These are phyloP conservation scores for Corymbia citriodora DNA, from an alignment of 441 rosid species.

Conservation along the genomic window DNA sequence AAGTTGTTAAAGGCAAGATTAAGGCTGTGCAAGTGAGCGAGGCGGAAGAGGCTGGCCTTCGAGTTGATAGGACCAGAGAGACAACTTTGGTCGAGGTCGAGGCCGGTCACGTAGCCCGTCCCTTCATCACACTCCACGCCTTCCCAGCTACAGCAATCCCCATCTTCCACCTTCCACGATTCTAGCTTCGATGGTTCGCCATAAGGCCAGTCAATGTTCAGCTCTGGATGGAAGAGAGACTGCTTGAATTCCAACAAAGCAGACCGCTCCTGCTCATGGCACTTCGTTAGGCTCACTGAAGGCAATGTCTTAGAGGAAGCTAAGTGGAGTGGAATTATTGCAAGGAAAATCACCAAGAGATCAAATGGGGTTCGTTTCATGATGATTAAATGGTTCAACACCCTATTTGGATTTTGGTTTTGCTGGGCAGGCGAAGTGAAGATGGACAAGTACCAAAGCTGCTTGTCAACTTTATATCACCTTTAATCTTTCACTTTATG, in stretches of 20 bases:
- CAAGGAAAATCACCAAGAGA: neutral
- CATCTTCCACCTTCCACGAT: neutral
- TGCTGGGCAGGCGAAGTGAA: too few relatives aligned
- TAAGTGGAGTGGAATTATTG: neutral
- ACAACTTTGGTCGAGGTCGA: neutral
- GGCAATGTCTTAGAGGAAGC: neutral
- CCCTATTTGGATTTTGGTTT: neutral
- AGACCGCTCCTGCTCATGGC: neutral
- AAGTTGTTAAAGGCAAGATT: neutral
- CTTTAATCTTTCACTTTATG: too few relatives aligned
- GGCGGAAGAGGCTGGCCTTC: neutral
- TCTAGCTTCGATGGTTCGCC: accelerated
- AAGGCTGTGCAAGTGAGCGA: neutral
- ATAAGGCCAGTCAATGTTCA: too few relatives aligned
- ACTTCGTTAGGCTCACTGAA: neutral
- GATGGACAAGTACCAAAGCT: accelerated
- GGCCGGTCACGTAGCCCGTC: neutral
- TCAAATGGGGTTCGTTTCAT: neutral
- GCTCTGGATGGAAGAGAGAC: neutral
- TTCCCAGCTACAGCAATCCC: neutral
- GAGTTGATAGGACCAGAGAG: neutral
- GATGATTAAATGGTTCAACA: neutral
- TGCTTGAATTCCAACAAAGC: neutral
- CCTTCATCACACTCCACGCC: neutral
- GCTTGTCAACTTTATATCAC: too few relatives aligned